phyloP scores from a whole-genome alignment of 2,329 filamentous ascomycete genomes.

The Sclerotinia trifoliorum region DNA sequence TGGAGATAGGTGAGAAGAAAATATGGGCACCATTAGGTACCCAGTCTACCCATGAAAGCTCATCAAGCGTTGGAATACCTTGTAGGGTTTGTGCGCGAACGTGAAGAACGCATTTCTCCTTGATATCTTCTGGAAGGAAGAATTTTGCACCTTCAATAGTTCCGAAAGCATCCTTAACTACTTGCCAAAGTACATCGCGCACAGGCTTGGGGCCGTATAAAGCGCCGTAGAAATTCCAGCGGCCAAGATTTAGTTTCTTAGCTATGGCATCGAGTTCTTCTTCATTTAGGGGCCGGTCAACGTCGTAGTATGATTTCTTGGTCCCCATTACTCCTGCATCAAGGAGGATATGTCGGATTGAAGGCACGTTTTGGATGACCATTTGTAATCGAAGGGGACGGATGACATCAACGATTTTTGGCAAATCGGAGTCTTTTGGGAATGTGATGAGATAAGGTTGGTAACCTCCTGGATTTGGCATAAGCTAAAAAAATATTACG shows the following conservation, averaged over 20 bases:
- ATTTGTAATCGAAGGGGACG: slow-evolving; percentile 45
- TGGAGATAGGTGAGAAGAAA: slow-evolving; percentile 53
- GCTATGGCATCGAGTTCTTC: slow-evolving; percentile 45
- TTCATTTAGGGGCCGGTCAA: slow-evolving; percentile 41
- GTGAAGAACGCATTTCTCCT: slow-evolving; percentile 34
- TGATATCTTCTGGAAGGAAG: slow-evolving; percentile 36
- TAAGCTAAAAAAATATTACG: slow-evolving; percentile 40
- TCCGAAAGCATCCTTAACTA: slow-evolving; percentile 36
- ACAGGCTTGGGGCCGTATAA: slow-evolving; percentile 41
- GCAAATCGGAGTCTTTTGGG: slow-evolving; percentile 38
- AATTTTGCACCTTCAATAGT: slow-evolving; percentile 39
- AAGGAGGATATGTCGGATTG: slow-evolving; percentile 37
- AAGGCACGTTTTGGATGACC: slow-evolving; percentile 45
- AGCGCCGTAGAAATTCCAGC: slow-evolving; percentile 50
- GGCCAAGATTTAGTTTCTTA: slow-evolving; percentile 44
- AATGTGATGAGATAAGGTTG: slow-evolving; percentile 48
- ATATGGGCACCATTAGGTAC: slow-evolving; percentile 52
- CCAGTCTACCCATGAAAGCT: slow-evolving; percentile 50
- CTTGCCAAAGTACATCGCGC: slow-evolving; percentile 40
- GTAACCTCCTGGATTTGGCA: slow-evolving; percentile 52
- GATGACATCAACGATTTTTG: slow-evolving; percentile 46
- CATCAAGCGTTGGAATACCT: slow-evolving; percentile 36
- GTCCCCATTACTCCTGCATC: slow-evolving; percentile 42
- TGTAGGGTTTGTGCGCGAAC: slow-evolving; percentile 39
- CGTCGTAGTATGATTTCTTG: slow-evolving; percentile 39